phyloP scores from a whole-genome alignment of 2,329 filamentous ascomycete genomes.

The Hortaea werneckii region DNA sequence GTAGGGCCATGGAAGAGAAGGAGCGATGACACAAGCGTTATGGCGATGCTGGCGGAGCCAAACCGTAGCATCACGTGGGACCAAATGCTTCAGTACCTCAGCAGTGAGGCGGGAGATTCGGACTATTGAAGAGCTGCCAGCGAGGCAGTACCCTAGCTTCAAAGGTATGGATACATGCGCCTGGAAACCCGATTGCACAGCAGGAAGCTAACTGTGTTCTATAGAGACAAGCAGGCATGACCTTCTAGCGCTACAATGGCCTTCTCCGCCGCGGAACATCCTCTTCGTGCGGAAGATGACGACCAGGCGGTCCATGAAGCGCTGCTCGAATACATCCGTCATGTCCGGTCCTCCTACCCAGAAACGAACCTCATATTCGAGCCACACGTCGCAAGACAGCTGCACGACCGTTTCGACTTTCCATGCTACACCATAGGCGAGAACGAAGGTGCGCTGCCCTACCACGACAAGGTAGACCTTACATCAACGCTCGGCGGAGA shows the following conservation, averaged over 20 bases:
- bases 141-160: constrained; percentile 53
- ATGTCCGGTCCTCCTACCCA: constrained; percentile 72
- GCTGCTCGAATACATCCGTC: constrained; percentile 50
- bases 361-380: constrained; percentile 76
- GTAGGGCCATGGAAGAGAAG: constrained; percentile 14
- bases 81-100: constrained; percentile 43
- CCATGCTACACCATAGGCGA: constrained; percentile 51
- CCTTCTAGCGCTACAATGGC: constrained; percentile 57
- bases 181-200: constrained; percentile 45
- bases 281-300: constrained; percentile 58
- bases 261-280: constrained; percentile 56
- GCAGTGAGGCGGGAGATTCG: constrained; percentile 38
- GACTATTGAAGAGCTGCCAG: constrained; percentile 41
- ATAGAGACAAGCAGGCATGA: constrained; percentile 49
- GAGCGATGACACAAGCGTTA: constrained; percentile 16
- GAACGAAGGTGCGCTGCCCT: constrained; percentile 37
- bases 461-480: constrained; percentile 76
- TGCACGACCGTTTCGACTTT: constrained; percentile 62
- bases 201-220: constrained; percentile 12
- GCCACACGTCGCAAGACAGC: constrained; percentile 56
- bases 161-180: constrained; percentile 43
- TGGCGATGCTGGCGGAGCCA: constrained; percentile 15
- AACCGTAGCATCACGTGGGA: background rate
- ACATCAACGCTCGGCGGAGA: constrained; percentile 88
- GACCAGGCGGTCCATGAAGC: constrained; percentile 46